phyloP scores from a whole-genome alignment of 164 flowering plant species.

The Cinnamomum micranthum region DNA sequence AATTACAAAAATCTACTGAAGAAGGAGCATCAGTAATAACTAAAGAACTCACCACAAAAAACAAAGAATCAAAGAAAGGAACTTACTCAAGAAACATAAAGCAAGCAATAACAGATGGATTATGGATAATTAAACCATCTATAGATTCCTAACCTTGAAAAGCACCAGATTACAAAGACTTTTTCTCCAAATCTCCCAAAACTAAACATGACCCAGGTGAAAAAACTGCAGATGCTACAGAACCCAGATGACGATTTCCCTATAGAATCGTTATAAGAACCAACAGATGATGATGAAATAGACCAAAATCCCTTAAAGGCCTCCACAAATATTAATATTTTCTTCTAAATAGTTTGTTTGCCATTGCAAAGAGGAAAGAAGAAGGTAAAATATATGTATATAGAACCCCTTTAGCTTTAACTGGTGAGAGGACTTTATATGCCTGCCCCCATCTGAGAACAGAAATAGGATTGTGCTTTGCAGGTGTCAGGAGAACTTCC shows the following conservation, averaged over 20 bases:
- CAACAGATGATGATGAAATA: neutral
- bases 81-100: neutral
- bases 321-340: neutral
- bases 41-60: neutral
- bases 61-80: neutral
- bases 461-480: neutral
- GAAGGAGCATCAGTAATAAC: neutral
- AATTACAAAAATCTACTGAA: neutral
- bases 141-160: conserved; percentile 4
- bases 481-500: neutral
- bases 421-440: neutral
- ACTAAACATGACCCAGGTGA: conserved; percentile 1
- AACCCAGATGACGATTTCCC: neutral
- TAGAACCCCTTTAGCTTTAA: no score
- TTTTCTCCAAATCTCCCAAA: neutral
- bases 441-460: neutral
- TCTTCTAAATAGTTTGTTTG: neutral
- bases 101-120: neutral
- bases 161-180: neutral
- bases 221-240: neutral
- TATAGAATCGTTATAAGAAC: neutral
- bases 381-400: neutral
- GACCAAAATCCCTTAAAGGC: neutral
- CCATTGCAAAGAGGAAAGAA: neutral
- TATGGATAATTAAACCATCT: neutral